These are phyloP conservation scores for Grosmannia serpens DNA, from an alignment of 2,329 filamentous ascomycete species.

Conservation along the genomic window DNA sequence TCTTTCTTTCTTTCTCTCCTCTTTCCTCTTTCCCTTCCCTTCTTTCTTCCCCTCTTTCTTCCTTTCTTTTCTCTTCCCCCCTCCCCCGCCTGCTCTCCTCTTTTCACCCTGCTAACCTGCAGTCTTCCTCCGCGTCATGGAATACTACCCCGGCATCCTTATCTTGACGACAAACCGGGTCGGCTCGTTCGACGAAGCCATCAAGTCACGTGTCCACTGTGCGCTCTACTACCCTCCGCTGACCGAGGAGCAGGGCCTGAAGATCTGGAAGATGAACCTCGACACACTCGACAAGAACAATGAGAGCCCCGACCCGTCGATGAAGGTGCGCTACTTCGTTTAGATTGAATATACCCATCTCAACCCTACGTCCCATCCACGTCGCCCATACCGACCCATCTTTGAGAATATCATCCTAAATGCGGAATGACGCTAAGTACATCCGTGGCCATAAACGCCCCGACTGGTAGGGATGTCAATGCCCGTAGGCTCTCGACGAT, in stretches of 20 bases:
- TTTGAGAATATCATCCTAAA: too few species aligned
- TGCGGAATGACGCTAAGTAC: too few species aligned
- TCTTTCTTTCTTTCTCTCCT: background rate
- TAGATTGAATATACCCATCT: too few species aligned
- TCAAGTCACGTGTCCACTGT: conserved; percentile 25
- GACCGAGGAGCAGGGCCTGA: conserved; percentile 4
- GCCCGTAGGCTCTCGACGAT: too few species aligned
- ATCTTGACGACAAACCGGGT: conserved; percentile 14
- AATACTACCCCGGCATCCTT: conserved; percentile 15
- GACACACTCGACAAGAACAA: conserved; percentile 1
- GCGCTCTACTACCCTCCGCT: conserved; percentile 22
- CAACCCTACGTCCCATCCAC: too few species aligned
- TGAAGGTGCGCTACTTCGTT: conserved; percentile 8
- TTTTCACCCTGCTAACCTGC: conserved; percentile 22
- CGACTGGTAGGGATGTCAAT: too few species aligned
- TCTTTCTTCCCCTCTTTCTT: background rate
- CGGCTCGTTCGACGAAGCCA: conserved; percentile 27
- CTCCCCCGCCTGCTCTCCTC: too few species aligned
- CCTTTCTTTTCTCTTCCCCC: background rate
- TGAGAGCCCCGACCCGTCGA: background rate
- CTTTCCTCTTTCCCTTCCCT: conserved; percentile 13
- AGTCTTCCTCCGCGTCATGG: conserved; percentile 16
- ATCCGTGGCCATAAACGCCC: too few species aligned
- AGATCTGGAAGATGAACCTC: conserved; percentile 11
- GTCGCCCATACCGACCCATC: too few species aligned